Evolutionary conservation across 257 asterid genomes (phyloP).

Genomic region (Lithospermum erythrorhizon): DNA sequence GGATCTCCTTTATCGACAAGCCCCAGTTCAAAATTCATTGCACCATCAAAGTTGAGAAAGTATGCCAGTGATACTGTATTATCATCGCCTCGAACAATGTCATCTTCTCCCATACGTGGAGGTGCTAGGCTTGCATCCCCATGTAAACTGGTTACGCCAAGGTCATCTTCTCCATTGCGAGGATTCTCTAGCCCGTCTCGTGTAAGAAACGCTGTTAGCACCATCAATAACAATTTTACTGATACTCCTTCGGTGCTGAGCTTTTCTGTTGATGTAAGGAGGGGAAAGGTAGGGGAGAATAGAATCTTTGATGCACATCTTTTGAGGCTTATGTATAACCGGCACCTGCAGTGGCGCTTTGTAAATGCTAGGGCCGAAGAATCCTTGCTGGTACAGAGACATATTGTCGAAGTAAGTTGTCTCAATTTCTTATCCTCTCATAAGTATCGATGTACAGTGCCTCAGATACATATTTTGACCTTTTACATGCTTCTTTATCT

Average conservation of each 20-base stretch:
- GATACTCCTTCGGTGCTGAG: slow-evolving; percentile 94
- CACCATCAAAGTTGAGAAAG: slow-evolving; percentile 53
- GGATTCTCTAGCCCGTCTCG: slow-evolving; percentile 65
- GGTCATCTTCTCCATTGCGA: slow-evolving; percentile 66
- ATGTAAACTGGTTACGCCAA: slow-evolving; percentile 39
- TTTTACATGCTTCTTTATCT: slow-evolving; percentile 4
- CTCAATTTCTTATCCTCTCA: slow-evolving; percentile 5
- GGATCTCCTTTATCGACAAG: slow-evolving; percentile 59
- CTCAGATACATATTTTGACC: not conserved
- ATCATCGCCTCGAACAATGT: slow-evolving; percentile 58
- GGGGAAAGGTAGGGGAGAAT: slow-evolving; percentile 89
- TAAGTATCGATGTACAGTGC: not conserved
- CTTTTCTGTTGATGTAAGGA: slow-evolving; percentile 82
- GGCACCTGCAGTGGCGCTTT: slow-evolving; percentile 89
- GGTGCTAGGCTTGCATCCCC: slow-evolving; percentile 67
- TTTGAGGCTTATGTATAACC: slow-evolving; percentile 79
- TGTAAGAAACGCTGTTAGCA: slow-evolving; percentile 68
- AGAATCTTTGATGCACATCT: slow-evolving; percentile 71
- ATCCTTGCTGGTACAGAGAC: slow-evolving; percentile 57
- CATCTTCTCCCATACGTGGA: slow-evolving; percentile 60
- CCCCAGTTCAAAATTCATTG: slow-evolving; percentile 48
- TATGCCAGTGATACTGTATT: slow-evolving; percentile 40
- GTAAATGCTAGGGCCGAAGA: slow-evolving; percentile 75
- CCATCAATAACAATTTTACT: slow-evolving; percentile 47
- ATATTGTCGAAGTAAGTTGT: slow-evolving; percentile 59